Evolutionary conservation across 78 protist genomes (phyloP).

Genomic region (Diacronema lutheri): DNA sequence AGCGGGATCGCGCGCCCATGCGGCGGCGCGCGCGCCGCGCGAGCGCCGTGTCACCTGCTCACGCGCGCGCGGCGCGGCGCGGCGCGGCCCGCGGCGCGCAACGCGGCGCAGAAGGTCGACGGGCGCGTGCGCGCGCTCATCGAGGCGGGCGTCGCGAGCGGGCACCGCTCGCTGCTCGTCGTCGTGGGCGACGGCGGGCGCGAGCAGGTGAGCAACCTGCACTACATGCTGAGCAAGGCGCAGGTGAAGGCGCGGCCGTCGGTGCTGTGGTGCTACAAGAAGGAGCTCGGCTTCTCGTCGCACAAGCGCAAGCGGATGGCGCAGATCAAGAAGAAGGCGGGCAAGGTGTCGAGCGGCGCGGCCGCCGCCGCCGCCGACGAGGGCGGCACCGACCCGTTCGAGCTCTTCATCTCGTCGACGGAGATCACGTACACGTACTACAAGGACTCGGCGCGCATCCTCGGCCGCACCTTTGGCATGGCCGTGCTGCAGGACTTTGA

Average conservation of each 20-base stretch:
- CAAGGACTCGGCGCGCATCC: conserved; percentile 92
- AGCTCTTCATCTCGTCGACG: conserved; percentile 89
- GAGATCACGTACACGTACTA: conserved; percentile 81
- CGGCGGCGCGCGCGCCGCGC: too few relatives aligned
- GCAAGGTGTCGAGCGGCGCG: conserved; percentile 65
- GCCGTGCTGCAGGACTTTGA: conserved; percentile 96
- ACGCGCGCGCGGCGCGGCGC: too few relatives aligned
- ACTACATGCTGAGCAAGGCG: conserved; percentile 89
- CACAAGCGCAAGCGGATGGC: conserved; percentile 61
- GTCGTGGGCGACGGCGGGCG: conserved; percentile 79
- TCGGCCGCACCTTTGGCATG: conserved; percentile 98
- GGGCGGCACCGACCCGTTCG: conserved; percentile 91
- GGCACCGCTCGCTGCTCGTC: conserved; percentile 89
- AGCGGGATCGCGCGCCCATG: too few relatives aligned
- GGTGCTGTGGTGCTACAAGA: conserved; percentile 98
- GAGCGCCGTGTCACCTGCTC: too few relatives aligned
- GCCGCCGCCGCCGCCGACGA: conserved; percentile 11
- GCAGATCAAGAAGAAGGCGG: conserved; percentile 49
- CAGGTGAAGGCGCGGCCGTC: conserved; percentile 76
- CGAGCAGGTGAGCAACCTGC: conserved; percentile 83
- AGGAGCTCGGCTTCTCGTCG: conserved; percentile 56
- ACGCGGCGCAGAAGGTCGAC: not conserved
- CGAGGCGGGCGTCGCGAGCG: conserved; percentile 73
- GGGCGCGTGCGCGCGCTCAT: conserved; percentile 65
- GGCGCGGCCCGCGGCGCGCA: too few relatives aligned